Conservation (phyloP, 2,329 filamentous ascomycete species). For the Penicillium sp. region DNA sequence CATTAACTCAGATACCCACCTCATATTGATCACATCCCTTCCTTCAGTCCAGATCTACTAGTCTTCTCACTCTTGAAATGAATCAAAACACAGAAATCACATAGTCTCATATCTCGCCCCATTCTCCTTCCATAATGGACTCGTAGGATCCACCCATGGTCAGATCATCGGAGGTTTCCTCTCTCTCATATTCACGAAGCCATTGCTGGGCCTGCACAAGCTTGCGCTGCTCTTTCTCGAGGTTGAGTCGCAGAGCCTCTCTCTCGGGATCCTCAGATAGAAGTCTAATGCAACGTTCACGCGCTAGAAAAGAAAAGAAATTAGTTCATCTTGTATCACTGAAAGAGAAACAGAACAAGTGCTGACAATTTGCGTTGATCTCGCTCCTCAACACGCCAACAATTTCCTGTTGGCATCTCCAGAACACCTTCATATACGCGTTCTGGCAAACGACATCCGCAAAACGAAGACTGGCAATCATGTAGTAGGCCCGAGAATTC, state of each 20-base stretch:
- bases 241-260: conserved; percentile 33
- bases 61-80: too few relatives aligned
- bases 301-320: conserved; percentile 26
- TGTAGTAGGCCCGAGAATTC: conserved; percentile 44
- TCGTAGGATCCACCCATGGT: not conserved
- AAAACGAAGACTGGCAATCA: conserved; percentile 44
- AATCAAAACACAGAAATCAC: too few relatives aligned
- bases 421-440: conserved; percentile 41
- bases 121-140: not conserved
- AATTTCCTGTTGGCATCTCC: conserved; percentile 39
- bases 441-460: conserved; percentile 45
- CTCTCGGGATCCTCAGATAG: conserved; percentile 45
- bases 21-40: too few relatives aligned
- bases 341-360: not conserved
- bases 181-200: conserved; percentile 20
- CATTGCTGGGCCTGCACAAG: conserved; percentile 39
- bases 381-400: conserved; percentile 33
- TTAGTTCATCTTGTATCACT: not conserved
- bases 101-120: not conserved
- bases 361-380: conserved; percentile 37
- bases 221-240: conserved; percentile 39
- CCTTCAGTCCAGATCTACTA: too few relatives aligned
- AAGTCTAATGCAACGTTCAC: conserved; percentile 38
- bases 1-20: too few relatives aligned
- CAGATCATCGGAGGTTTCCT: not conserved